Base-by-base conservation (phyloP, 495 filamentous ascomycete genomes). In the Podospora bellae-mahoneyi region DNA sequence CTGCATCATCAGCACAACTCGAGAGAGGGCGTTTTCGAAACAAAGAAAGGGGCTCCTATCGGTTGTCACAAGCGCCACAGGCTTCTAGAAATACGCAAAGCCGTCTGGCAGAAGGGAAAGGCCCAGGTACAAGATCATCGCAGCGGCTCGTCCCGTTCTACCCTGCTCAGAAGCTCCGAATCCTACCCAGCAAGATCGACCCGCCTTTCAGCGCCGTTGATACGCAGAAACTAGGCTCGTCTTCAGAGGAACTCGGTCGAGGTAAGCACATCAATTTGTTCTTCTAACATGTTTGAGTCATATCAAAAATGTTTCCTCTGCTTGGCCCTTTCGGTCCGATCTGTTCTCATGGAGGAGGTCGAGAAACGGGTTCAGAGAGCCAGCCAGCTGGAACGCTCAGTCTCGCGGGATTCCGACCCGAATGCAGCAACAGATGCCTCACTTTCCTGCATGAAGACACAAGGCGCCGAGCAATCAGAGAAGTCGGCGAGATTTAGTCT, bases 381-480 rank as follows among this genome's bases (percentile, higher is more conserved):
- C 39, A 48, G 39, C 9, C 9, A 48, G 15, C 39, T 9, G 13
- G 39, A 48, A 10, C 39, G 13, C 26, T 18, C 59, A 61, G 59
- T 15, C 3, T 61, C 16, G 18, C 59, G 59, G 59, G 27, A 61
- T 28, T 32, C 59, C 59, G 59, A 61, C 26, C 19, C 59, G 26
- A 30, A 26, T 16, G 59, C 23, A 61, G n/a, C 16, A 4, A 61
- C 16, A 16, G 20, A 28, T 30, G 59, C 59, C 59, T 20, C 68
- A 39, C 55, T 58, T 56, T 44, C 62, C 68, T 70, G 68, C 65
- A 65, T 61, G 65, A 56, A 60, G 61, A 23, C 20, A 66, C 55
- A 39, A 39, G 5, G 55, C 54, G 30, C 59, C 65, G 68, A 71
- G 65, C 66, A 77, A 74, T 72, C 64, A 65, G 62, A 73, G 54